These are phyloP conservation scores for Wallacemonas collosoma DNA, from an alignment of 208 protist species.

Conservation along the genomic window DNA sequence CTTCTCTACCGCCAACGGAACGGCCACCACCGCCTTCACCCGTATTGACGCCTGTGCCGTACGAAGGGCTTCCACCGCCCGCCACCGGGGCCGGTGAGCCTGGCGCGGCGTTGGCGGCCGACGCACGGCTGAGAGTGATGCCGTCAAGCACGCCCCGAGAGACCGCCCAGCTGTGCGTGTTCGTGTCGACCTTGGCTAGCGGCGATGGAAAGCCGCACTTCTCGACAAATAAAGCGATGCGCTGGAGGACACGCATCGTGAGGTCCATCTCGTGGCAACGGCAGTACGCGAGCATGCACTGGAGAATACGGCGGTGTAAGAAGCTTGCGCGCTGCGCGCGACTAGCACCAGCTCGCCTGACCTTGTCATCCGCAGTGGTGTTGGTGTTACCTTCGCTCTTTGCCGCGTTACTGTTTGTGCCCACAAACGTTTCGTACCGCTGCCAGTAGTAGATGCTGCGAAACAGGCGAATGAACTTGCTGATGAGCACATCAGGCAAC, in stretches of 20 bases:
- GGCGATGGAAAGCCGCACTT: constrained; percentile 31
- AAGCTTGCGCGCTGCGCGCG: constrained; percentile 33
- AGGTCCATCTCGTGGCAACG: constrained; percentile 62
- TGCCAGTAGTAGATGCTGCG: constrained; percentile 38
- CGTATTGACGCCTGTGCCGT: background rate
- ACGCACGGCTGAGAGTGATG: constrained; percentile 4
- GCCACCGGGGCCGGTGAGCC: background rate
- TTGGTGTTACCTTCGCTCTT: constrained; percentile 12
- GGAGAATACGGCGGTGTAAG: constrained; percentile 51
- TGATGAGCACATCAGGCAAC: constrained; percentile 53
- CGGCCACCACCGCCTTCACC: background rate
- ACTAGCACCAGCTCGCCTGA: background rate
- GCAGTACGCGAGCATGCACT: constrained; percentile 65
- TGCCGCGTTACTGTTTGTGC: constrained; percentile 18
- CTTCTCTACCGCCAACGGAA: too few species aligned
- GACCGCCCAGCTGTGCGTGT: background rate
- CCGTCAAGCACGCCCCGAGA: constrained; percentile 12
- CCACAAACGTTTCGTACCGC: constrained; percentile 11
- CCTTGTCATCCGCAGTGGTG: background rate
- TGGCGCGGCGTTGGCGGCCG: background rate
- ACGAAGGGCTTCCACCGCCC: too few species aligned
- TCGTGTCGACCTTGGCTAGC: background rate
- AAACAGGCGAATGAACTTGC: constrained; percentile 65
- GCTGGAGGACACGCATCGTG: constrained; percentile 43
- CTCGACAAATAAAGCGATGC: constrained; percentile 40